phyloP scores from a whole-genome alignment of 495 filamentous ascomycete species.

The Elasticomyces elasticus region DNA sequence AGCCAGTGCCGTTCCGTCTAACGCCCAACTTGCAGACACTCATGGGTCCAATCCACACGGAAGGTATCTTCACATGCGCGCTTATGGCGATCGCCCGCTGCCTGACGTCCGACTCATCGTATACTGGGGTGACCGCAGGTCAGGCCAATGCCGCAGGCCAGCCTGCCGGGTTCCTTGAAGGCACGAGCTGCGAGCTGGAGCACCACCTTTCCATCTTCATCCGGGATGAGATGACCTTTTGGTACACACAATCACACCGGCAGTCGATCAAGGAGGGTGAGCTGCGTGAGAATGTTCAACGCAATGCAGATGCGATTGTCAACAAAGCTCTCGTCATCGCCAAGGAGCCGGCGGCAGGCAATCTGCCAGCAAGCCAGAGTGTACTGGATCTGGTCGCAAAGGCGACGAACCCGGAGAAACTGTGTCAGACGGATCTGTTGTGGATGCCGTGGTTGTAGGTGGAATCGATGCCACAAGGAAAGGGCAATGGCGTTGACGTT shows the following conservation, averaged over 20 bases:
- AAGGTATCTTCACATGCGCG: conserved; percentile 84
- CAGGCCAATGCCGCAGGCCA: neutral
- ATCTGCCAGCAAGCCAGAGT: conserved; percentile 89
- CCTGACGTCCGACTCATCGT: conserved; percentile 59
- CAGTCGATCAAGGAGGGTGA: conserved; percentile 53
- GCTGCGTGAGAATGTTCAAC: conserved; percentile 76
- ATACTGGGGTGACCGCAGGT: neutral
- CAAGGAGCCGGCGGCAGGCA: conserved; percentile 40
- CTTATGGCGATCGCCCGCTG: conserved; percentile 94
- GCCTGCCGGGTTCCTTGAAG: neutral
- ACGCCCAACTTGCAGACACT: conserved; percentile 92
- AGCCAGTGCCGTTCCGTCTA: conserved; percentile 91
- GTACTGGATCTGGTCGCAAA: conserved; percentile 81
- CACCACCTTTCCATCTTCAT: conserved; percentile 90
- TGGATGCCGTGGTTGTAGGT: conserved; percentile 92
- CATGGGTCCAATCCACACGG: conserved; percentile 89
- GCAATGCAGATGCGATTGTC: conserved; percentile 81
- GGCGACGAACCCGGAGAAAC: conserved; percentile 75
- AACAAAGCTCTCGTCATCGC: conserved; percentile 79
- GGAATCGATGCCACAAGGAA: neutral
- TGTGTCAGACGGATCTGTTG: conserved; percentile 76
- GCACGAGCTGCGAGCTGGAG: conserved; percentile 63
- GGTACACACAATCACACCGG: conserved; percentile 78
- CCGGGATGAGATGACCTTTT: conserved; percentile 94
- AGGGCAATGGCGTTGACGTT: neutral